Evolutionary conservation across 768 basidiomycete genomes (phyloP), one percentile per base, ranked within the genome.

Genomic region (Phanerodontia chrysosporium): DNA sequence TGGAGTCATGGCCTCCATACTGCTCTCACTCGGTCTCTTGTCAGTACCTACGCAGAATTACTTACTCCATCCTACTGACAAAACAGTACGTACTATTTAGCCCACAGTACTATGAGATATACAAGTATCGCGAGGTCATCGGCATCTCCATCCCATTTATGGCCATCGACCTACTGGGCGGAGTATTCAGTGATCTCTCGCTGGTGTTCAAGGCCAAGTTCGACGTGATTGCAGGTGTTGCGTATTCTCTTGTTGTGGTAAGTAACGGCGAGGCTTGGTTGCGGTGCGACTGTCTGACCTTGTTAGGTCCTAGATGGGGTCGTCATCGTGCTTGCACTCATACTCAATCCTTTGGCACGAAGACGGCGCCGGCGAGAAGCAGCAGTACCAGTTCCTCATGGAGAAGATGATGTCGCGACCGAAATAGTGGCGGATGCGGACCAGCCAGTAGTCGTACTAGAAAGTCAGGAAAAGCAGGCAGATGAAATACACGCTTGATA

Each of bases 61-160:
- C 13, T 45, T 42, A 21, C 25, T 12, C 27, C 12, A 18, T 14
- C 45, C 28, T n/a, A 18, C 30, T 25, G 2, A 42, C 52, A 24
- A 12, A 32, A 22, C 22, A 39, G 8, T 53, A 21, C 22, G 5
- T n/a, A n/a, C n/a, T n/a, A n/a, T 32, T 12, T 30, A 75, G 75
- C 1, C 83, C 91, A 0, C 90, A 93, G 69, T 92, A 87, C 65
- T 83, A 79, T 69, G 89, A 92, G 67, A 92, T 93, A 46, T 87
- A 80, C 72, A 80, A 81, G 61, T 76, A 78, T 64, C 76, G 76
- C 62, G 80, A 84, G 62, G 85, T 88, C 39, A 66, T 82, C 24
- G 90, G 91, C 8, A 83, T 94, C 53, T 89, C 86, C 0, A 73
- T 88, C 45, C 45, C 75, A 7, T 92, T 92, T 73, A 85, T 92